Evolutionary conservation across 2,329 filamentous ascomycete species (phyloP), one percentile per base, ranked within the genome.

Genomic region (Cladobotryum mycophilum): DNA sequence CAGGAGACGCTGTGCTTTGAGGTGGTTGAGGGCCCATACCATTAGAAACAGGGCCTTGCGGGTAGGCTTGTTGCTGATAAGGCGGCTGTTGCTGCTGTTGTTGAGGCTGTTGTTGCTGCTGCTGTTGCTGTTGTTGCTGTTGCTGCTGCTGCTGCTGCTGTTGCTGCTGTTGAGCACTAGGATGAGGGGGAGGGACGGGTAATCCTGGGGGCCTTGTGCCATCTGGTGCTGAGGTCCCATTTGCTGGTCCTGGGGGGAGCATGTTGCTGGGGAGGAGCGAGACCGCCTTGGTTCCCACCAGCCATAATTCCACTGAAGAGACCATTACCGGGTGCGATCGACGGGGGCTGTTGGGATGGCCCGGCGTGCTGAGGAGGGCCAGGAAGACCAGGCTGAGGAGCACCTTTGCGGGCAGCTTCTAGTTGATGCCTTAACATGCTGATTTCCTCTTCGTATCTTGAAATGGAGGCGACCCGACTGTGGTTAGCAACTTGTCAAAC

Each of bases 251-350:
- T 85, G 82, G 55, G 79, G 79, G 89, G 90, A 61, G 95, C 64
- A 52, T 70, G 84, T 38, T 83, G 83, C 61, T 81, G 80, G 57
- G 90, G 90, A 60, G 95, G 84, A 54, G 88, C 89, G 56, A 89
- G 87, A 54, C 88, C 89, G 61, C 85, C 87, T 72, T 92, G 89
- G 61, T 85, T 88, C 55, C 80, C 83, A 57, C 92, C 92, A 50
- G 91, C 84, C 89, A 99, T 97, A 65, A 97, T 96, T 51, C 89
- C 90, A 59, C 89, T 90, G 65, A 99, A 97, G 38, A 97, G 79
- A 64, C 95, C 93, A 67, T 87, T 92, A 22, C 92, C 91, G 64
- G 95, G 88, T 25, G 90, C 89, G 59, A 97, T 88, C 45, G 89
- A 91, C 35, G 93, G 92, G 54, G 88, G 87, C 55, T 89, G 87